phyloP scores from a whole-genome alignment of 2,329 filamentous ascomycete species.

The Xylaria arbuscula region DNA sequence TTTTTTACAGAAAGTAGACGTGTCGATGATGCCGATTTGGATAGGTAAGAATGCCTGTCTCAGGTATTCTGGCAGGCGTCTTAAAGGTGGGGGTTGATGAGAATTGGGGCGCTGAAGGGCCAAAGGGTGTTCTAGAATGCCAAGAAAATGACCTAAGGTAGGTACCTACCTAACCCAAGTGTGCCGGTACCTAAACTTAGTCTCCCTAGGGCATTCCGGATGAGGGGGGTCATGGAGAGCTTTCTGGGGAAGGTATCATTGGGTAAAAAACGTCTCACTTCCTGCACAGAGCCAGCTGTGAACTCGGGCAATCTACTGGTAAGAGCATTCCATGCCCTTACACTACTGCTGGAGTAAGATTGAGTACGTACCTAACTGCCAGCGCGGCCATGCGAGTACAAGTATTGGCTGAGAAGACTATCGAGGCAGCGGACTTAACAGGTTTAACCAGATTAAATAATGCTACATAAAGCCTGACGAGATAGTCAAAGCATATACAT shows the following conservation, averaged over 20 bases:
- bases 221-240: not conserved
- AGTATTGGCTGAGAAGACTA: not conserved
- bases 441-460: not conserved
- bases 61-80: not conserved
- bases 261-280: not conserved
- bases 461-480: too few relatives aligned
- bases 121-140: constrained; percentile 1
- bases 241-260: too few relatives aligned
- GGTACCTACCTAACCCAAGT: too few relatives aligned
- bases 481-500: not conserved
- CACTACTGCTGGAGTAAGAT: not conserved
- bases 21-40: not conserved
- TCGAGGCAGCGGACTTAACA: not conserved
- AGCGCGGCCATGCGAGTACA: too few relatives aligned
- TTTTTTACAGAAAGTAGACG: not conserved
- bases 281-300: not conserved
- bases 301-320: not conserved
- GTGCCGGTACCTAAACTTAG: too few relatives aligned
- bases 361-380: not conserved
- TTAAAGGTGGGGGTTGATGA: constrained; percentile 4
- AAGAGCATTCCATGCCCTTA: not conserved
- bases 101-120: not conserved
- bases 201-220: not conserved
- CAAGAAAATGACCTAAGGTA: not conserved
- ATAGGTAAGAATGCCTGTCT: not conserved